Base-by-base conservation (phyloP, 495 filamentous ascomycete genomes). In the Neurospora discreta region DNA sequence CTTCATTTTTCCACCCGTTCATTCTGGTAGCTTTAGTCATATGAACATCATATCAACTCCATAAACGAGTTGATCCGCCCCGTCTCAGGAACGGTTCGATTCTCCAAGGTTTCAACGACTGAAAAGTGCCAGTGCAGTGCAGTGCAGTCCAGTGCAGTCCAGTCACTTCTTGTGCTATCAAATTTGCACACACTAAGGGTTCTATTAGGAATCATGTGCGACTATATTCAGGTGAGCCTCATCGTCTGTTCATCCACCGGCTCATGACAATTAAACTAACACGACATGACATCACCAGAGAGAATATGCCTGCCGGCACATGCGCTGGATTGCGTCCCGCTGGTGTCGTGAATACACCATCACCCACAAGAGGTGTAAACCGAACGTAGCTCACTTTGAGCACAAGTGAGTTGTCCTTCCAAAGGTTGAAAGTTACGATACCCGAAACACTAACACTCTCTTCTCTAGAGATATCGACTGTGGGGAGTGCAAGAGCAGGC, bases 331-430 rank as follows among this genome's bases (percentile, higher is more conserved):
- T 20, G 77, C 76, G 3, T 75, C 73, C 3, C 41, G 23, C 3
- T 80, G 78, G 78, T 80, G 77, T 68, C 39, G 16, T 10, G 70
- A 70, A 5, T 80, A 80, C 70, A 71, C 71, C 16, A 30, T 70
- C 2, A 76, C 75, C 0, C 74, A 75, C 60, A 78, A 75, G 65
- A 38, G 73, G 39, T 79, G 76, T 42, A 40, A 68, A 30, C 78
- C 76, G 36, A 73, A 80, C 38, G 69, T 80, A 16, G 69, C 69
- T 5, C 58, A 74, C 52, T 80, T 74, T 68, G 77, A 80, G 41
- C 68, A 69, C 13, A 73, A 60, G 76, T 75, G 46, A 41, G 70
- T 36, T 36, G 33, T 36, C 33, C 33, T 36, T 36, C 33, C 33
- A 36, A 36, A 36, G 33, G 33, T 5, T 36, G 0, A 36, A 5